phyloP scores from a whole-genome alignment of 2,329 filamentous ascomycete species.

The Sporothrix luriei region DNA sequence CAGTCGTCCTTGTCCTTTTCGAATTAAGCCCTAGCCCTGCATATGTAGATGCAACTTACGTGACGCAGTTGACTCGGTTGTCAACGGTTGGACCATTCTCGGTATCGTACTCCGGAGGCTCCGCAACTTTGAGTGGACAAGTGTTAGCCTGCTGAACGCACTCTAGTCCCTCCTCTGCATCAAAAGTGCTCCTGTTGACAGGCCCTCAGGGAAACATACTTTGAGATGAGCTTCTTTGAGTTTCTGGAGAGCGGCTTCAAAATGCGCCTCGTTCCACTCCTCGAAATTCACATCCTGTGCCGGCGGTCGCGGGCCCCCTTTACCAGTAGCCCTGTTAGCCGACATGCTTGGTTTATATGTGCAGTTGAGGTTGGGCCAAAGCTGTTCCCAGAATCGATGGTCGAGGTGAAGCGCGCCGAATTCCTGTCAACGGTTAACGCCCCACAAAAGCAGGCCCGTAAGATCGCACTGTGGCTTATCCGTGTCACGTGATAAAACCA shows the following conservation, averaged over 20 bases:
- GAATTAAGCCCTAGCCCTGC: not conserved
- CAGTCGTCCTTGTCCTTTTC: not conserved
- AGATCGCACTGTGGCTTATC: conserved; percentile 24
- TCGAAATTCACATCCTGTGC: conserved; percentile 37
- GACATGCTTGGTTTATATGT: not conserved
- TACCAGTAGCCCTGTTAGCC: conserved; percentile 26
- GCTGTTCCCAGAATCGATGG: not conserved
- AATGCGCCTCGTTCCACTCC: conserved; percentile 52
- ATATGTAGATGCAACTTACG: conserved; percentile 47
- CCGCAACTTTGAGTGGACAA: conserved; percentile 46
- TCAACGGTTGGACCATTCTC: conserved; percentile 56
- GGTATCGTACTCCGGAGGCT: conserved; percentile 54
- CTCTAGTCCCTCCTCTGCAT: not conserved
- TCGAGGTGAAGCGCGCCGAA: not conserved
- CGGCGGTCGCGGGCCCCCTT: conserved; percentile 10
- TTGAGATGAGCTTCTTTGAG: conserved; percentile 60
- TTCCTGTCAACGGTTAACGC: not conserved
- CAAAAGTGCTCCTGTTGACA: no score
- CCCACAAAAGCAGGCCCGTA: not conserved
- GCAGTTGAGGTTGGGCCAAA: not conserved
- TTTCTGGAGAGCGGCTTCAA: conserved; percentile 54
- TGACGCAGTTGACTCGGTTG: conserved; percentile 50
- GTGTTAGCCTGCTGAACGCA: not conserved
- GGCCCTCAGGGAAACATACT: conserved; percentile 43
- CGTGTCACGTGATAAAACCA: conserved; percentile 25